These are phyloP conservation scores for Fusarium sp. DNA, from an alignment of 2,329 filamentous ascomycete species.

Conservation along the genomic window DNA sequence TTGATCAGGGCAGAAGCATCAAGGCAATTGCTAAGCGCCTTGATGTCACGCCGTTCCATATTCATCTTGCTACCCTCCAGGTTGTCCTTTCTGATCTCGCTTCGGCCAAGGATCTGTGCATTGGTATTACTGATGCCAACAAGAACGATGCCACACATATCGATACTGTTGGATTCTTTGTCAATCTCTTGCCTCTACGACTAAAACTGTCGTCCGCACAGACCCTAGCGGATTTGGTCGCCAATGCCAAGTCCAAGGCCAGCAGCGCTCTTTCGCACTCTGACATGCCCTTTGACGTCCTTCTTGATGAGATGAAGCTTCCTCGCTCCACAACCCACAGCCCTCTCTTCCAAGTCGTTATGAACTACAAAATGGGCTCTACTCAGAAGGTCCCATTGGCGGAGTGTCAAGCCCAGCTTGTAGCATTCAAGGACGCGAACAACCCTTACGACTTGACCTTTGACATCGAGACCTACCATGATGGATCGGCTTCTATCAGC, in stretches of 20 bases:
- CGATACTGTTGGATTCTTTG: conserved; percentile 11
- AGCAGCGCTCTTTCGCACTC: neutral
- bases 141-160: neutral
- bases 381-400: neutral
- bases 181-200: conserved; percentile 10
- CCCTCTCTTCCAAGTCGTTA: neutral
- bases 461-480: neutral
- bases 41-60: conserved; percentile 8
- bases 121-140: conserved; percentile 20
- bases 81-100: neutral
- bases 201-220: neutral
- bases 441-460: neutral
- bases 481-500: neutral
- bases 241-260: neutral
- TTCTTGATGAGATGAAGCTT: neutral
- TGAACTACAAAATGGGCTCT: conserved; percentile 4
- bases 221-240: neutral
- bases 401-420: neutral
- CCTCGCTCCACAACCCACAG: conserved; percentile 1
- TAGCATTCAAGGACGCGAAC: neutral
- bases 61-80: conserved; percentile 7
- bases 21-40: neutral
- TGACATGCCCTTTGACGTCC: neutral
- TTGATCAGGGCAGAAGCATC: neutral
- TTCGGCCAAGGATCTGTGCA: conserved; percentile 1